These are phyloP conservation scores for Azolla pinnata DNA, from an alignment of 75 land plant genomes.

Conservation along the genomic window DNA sequence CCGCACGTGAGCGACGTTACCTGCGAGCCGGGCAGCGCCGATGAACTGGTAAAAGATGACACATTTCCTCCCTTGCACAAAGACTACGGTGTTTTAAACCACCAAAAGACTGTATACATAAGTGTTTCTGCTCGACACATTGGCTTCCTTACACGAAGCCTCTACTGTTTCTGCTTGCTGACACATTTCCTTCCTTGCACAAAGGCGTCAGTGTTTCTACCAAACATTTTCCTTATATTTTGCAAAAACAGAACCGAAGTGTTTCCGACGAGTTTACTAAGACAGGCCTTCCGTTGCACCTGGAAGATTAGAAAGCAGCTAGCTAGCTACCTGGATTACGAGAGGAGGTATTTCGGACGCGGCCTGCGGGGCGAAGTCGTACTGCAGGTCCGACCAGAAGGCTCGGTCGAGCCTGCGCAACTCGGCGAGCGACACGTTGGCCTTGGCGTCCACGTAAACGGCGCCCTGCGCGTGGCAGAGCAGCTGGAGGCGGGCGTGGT, in stretches of 20 bases:
- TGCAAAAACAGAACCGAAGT: background rate
- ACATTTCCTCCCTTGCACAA: background rate
- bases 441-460: constrained; percentile 13
- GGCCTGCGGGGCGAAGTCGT: background rate
- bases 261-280: background rate
- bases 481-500: constrained; percentile 10
- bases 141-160: background rate
- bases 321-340: background rate
- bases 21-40: background rate
- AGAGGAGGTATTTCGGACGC: background rate
- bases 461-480: constrained; percentile 18
- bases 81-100: too few species aligned
- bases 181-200: background rate
- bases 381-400: constrained; percentile 3
- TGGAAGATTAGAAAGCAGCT: background rate
- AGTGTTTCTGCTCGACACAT: too few species aligned
- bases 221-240: background rate
- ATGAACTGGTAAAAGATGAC: constrained; percentile 7
- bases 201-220: background rate
- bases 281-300: background rate
- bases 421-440: constrained; percentile 10
- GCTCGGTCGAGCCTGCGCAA: background rate
- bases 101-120: too few species aligned
- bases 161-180: constrained; percentile 8
- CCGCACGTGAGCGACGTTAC: constrained; percentile 22